Conservation (phyloP, 176 grass and related monocot genomes). For the Pharus latifolius region DNA sequence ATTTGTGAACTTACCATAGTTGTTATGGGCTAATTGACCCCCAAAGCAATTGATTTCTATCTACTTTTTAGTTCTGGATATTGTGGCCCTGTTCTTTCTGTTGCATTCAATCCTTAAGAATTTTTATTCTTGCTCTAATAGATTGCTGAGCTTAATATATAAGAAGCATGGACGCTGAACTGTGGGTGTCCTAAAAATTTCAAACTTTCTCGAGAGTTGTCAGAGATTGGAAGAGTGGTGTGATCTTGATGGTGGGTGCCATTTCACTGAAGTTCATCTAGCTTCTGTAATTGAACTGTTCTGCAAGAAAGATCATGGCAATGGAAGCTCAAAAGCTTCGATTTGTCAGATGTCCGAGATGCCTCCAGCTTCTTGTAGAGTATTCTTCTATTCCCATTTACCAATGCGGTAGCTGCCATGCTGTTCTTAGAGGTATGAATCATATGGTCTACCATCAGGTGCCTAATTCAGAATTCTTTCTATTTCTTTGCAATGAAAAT, state of each 20-base stretch:
- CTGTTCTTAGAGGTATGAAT: conserved; percentile 63
- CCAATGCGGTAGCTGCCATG: conserved; percentile 59
- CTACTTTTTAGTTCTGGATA: background rate
- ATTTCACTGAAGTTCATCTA: background rate
- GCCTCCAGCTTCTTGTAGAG: conserved; percentile 72
- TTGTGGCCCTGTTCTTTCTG: background rate
- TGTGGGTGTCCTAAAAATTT: background rate
- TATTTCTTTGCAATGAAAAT: background rate
- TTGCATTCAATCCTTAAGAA: background rate
- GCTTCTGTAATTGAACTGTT: background rate
- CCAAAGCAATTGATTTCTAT: background rate
- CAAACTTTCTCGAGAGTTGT: background rate
- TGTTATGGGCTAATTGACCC: background rate
- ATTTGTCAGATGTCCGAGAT: conserved; percentile 84
- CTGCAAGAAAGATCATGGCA: background rate
- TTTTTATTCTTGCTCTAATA: too few relatives aligned
- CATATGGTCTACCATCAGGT: background rate
- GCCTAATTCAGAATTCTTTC: background rate
- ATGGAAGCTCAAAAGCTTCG: conserved; percentile 44
- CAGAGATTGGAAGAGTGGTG: background rate
- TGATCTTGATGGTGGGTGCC: background rate
- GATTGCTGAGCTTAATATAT: background rate
- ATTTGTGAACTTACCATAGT: background rate
- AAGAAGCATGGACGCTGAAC: background rate
- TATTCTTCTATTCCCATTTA: conserved; percentile 68